Evolutionary conservation across 1,139 yeast genomes (phyloP).

Genomic region (Nakaseomyces uthaithaninus): DNA sequence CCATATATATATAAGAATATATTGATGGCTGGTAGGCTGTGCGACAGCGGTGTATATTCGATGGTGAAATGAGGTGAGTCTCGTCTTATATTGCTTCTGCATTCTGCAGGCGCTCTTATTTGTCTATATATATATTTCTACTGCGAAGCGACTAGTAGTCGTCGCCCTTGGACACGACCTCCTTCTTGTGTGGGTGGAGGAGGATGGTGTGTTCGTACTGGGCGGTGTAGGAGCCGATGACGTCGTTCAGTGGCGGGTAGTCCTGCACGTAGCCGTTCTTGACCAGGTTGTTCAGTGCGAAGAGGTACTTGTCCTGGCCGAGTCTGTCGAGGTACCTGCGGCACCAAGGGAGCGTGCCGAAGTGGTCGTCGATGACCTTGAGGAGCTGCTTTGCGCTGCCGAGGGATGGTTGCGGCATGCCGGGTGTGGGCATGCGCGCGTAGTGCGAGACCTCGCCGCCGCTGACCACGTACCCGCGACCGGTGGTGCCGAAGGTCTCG

Average conservation of each 20-base stretch:
- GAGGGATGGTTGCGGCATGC: constrained; percentile 46
- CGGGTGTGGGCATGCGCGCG: constrained; percentile 48
- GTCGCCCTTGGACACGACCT: constrained; percentile 90
- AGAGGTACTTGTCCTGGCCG: constrained; percentile 84
- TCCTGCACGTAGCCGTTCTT: constrained; percentile 82
- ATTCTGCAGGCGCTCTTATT: too few relatives aligned
- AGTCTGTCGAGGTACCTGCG: constrained; percentile 85
- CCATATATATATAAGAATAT: too few relatives aligned
- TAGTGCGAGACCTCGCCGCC: constrained; percentile 95
- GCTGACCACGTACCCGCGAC: constrained; percentile 77
- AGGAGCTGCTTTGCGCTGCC: constrained; percentile 63
- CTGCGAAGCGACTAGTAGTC: constrained; percentile 54
- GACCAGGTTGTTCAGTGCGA: constrained; percentile 83
- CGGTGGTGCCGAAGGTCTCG: constrained; percentile 96
- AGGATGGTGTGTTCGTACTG: constrained; percentile 93
- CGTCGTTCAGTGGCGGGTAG: constrained; percentile 92
- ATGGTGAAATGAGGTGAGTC: too few relatives aligned
- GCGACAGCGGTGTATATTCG: too few relatives aligned
- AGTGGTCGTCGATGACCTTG: constrained; percentile 61
- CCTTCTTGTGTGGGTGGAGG: constrained; percentile 85
- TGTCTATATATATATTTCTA: too few relatives aligned
- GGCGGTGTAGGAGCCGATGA: constrained; percentile 83
- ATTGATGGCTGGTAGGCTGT: too few relatives aligned
- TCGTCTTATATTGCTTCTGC: too few relatives aligned
- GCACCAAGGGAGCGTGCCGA: constrained; percentile 95